Evolutionary conservation across 2,329 filamentous ascomycete genomes (phyloP).

Genomic region (Trichoderma atrobrunneum): DNA sequence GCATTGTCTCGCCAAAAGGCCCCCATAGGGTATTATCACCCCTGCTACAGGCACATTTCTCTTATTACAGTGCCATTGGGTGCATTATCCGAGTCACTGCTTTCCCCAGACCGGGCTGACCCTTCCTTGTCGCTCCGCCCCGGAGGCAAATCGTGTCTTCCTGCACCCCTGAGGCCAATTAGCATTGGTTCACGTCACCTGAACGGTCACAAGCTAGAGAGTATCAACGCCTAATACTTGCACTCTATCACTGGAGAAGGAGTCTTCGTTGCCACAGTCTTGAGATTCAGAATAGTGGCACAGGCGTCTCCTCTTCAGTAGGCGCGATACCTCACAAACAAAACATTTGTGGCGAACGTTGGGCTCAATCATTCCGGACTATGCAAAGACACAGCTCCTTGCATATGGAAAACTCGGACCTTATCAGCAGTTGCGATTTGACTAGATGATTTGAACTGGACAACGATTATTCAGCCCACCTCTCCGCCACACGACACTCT

Average conservation of each 20-base stretch:
- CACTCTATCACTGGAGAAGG: not conserved
- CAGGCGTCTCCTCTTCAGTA: not conserved
- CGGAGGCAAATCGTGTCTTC: conserved; percentile 15
- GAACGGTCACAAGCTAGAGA: not conserved
- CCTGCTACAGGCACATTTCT: conserved; percentile 18
- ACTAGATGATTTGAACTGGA: conserved; percentile 3
- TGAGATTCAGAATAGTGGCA: not conserved
- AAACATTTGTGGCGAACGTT: not conserved
- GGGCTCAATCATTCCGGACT: not conserved
- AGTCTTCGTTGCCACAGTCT: not conserved
- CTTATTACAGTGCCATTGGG: conserved; percentile 3
- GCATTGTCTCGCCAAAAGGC: conserved; percentile 5
- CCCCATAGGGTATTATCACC: conserved; percentile 19
- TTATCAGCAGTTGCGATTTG: not conserved
- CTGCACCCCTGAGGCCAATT: conserved; percentile 9
- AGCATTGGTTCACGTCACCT: conserved; percentile 4
- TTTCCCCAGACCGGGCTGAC: conserved; percentile 15
- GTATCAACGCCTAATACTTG: not conserved
- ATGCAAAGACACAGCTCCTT: conserved; percentile 7
- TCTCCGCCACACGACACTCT: not conserved
- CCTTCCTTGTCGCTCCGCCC: conserved; percentile 16
- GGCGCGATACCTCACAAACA: not conserved
- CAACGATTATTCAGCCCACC: conserved; percentile 1
- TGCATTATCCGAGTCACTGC: conserved; percentile 14
- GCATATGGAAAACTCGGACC: not conserved